phyloP scores from a whole-genome alignment of 1,284 basidiomycete species.

The Phellinidium pouzarii region DNA sequence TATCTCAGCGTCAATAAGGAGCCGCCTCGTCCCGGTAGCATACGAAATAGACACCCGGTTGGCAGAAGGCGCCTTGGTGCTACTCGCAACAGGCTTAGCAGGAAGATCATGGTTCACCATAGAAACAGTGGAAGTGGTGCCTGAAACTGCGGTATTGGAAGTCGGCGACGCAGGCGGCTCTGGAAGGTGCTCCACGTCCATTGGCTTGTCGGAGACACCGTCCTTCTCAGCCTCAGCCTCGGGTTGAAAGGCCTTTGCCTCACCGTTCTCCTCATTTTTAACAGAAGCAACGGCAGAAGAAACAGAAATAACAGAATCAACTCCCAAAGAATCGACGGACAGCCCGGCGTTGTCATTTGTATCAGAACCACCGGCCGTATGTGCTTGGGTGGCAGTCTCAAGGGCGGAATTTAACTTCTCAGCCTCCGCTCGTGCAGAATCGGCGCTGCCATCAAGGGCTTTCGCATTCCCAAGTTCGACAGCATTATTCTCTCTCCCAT shows the following conservation, averaged over 20 bases:
- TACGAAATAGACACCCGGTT: conserved; percentile 93
- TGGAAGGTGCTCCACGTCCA: conserved; percentile 42
- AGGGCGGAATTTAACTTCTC: not conserved
- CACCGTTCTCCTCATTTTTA: conserved; percentile 17
- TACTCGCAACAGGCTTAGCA: conserved; percentile 21
- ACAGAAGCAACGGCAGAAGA: conserved; percentile 7
- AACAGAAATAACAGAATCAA: conserved; percentile 3
- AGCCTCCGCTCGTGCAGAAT: not conserved
- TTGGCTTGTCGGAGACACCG: conserved; percentile 15
- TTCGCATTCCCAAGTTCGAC: conserved; percentile 5
- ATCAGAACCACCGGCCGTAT: not conserved
- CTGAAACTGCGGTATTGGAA: conserved; percentile 46
- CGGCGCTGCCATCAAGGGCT: not conserved
- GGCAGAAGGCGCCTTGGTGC: conserved; percentile 47
- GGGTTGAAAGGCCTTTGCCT: conserved; percentile 12
- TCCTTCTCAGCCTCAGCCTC: conserved; percentile 12
- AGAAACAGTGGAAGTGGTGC: conserved; percentile 41
- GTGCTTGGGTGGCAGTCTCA: not conserved
- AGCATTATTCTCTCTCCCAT: conserved; percentile 16
- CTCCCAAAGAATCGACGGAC: not conserved
- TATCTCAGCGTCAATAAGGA: conserved; percentile 85
- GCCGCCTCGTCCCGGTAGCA: conserved; percentile 77
- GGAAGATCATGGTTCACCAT: conserved; percentile 15
- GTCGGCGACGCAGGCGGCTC: conserved; percentile 50
- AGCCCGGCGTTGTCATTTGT: not conserved